Percentiles rank a stretch among this genome's conserved stretches.
Conservation (phyloP, 2,329 filamentous ascomycete genomes). For the Sporothrix dimorphospora region DNA sequence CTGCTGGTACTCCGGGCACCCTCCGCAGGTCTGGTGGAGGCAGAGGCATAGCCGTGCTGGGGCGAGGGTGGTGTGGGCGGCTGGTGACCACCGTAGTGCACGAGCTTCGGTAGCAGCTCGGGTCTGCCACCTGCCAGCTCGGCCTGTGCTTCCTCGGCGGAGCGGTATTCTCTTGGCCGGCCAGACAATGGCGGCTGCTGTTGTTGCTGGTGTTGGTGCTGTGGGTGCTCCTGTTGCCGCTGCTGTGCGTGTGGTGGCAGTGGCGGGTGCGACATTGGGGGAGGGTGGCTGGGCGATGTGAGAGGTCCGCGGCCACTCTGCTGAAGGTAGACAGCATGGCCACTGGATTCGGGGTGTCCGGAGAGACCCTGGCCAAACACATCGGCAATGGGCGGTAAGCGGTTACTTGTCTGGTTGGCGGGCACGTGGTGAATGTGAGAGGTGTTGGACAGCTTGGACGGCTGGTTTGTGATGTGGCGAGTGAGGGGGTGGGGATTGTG, state of each 20-base stretch:
- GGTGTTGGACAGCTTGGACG: constrained; percentile 78
- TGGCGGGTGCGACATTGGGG: constrained; percentile 44
- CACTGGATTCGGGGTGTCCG: constrained; percentile 59
- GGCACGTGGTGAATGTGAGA: constrained; percentile 91
- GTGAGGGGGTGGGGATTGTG: constrained; percentile 77
- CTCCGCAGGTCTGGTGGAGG: constrained; percentile 42
- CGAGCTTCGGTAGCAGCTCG: constrained; percentile 87
- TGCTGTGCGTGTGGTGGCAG: constrained; percentile 27
- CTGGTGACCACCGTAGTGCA: constrained; percentile 94
- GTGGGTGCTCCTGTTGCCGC: constrained; percentile 31
- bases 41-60: constrained; percentile 53
- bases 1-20: constrained; percentile 64
- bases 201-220: constrained; percentile 43
- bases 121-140: constrained; percentile 89
- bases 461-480: constrained; percentile 77
- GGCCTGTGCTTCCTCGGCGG: constrained; percentile 92
- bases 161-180: constrained; percentile 85
- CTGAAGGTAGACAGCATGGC: constrained; percentile 60
- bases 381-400: constrained; percentile 89
- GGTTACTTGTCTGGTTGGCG: constrained; percentile 85
- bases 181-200: constrained; percentile 58
- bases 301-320: constrained; percentile 70
- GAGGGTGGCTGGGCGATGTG: constrained; percentile 76
- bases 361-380: constrained; percentile 84
- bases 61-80: constrained; percentile 90